phyloP scores from a whole-genome alignment of 345 rosid genomes.

The Geranium brycei region DNA sequence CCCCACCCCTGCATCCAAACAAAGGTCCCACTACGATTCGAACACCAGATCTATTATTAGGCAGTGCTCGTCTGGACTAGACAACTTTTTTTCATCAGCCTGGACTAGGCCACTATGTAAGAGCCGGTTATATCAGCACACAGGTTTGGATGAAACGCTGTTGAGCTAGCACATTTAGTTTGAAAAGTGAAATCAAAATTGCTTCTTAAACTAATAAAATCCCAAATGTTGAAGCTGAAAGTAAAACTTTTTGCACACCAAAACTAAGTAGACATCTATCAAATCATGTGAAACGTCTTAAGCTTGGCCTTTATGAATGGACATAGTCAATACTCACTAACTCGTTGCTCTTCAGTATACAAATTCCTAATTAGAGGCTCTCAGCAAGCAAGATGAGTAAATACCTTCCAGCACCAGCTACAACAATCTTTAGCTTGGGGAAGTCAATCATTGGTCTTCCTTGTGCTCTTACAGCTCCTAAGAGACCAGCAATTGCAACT shows the following conservation, averaged over 20 bases:
- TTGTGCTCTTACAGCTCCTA: slow-evolving; percentile 98
- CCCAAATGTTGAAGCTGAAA: background rate
- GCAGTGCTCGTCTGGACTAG: no score
- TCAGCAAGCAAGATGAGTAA: slow-evolving; percentile 14
- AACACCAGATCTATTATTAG: no score
- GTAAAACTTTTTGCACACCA: background rate
- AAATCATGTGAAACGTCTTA: background rate
- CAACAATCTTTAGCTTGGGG: slow-evolving; percentile 92
- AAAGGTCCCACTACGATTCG: no score
- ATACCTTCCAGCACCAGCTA: slow-evolving; percentile 97
- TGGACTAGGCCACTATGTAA: no score
- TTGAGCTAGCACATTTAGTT: no score
- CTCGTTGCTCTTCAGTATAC: background rate
- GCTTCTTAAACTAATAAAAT: no score
- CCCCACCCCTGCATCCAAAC: no score
- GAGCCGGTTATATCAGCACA: no score
- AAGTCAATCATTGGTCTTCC: slow-evolving; percentile 96
- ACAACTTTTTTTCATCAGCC: no score
- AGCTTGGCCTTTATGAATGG: background rate
- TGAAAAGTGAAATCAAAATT: no score
- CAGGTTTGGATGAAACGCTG: no score
- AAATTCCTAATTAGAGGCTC: background rate
- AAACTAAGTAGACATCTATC: background rate
- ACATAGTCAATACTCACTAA: background rate
- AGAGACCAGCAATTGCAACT: slow-evolving; percentile 95